A percentile compares a stretch with the other conserved stretches of the same genome.
These are phyloP conservation scores for Bretschneidera sinensis DNA, from an alignment of 345 rosid species.

Conservation along the genomic window DNA sequence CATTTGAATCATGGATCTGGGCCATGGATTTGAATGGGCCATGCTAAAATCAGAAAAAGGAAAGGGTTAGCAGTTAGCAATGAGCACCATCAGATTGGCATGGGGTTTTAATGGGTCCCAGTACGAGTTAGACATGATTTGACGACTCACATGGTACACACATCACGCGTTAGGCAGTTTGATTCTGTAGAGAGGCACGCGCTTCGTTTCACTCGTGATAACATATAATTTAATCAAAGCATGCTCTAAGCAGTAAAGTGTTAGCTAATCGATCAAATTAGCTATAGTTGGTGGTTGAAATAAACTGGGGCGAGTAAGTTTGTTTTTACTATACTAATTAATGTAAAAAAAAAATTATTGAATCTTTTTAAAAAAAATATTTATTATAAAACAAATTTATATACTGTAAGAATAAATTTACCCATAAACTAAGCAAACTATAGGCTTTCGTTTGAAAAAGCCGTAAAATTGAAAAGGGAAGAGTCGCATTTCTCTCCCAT, in stretches of 20 bases:
- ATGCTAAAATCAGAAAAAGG: constrained; percentile 13
- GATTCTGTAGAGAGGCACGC: constrained; percentile 5
- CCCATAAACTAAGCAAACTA: too few relatives aligned
- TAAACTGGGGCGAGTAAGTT: too few relatives aligned
- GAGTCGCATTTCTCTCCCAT: too few relatives aligned
- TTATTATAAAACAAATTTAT: too few relatives aligned
- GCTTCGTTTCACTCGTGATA: background rate
- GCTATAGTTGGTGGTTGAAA: too few relatives aligned
- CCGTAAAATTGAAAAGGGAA: too few relatives aligned
- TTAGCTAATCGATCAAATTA: background rate
- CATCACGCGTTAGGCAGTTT: background rate
- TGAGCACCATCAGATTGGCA: background rate
- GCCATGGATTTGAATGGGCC: constrained; percentile 21
- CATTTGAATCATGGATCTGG: constrained; percentile 23
- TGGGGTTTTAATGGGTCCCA: constrained; percentile 15
- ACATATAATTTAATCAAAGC: background rate
- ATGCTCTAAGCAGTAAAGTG: too few relatives aligned
- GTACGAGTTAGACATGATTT: constrained; percentile 11
- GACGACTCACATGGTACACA: constrained; percentile 18
- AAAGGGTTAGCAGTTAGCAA: constrained; percentile 1
- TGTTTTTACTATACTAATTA: too few relatives aligned
- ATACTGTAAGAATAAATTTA: too few relatives aligned
- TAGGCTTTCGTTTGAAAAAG: too few relatives aligned
- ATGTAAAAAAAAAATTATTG: too few relatives aligned
- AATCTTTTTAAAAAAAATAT: too few relatives aligned